Conservation (phyloP, 495 filamentous ascomycete genomes). For the Chaetomium fimeti region DNA sequence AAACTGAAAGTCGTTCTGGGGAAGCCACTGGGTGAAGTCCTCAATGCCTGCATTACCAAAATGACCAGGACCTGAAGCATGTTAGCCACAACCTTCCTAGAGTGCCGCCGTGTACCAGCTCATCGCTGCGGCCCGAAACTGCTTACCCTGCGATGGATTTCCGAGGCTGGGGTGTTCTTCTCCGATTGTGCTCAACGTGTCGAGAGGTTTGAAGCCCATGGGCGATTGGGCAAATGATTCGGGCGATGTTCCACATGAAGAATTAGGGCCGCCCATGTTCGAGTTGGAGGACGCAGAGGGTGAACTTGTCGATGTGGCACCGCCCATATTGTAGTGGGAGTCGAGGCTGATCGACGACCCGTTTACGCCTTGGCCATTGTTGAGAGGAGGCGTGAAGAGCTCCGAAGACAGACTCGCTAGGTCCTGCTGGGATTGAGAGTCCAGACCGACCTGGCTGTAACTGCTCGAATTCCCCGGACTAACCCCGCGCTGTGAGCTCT, state of each 20-base stretch:
- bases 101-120: neutral
- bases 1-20: constrained; percentile 84
- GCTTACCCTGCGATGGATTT: constrained; percentile 32
- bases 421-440: constrained; percentile 38
- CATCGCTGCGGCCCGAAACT: too few relatives aligned
- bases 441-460: constrained; percentile 28
- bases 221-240: constrained; percentile 57
- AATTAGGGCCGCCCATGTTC: constrained; percentile 53
- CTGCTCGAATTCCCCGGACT: constrained; percentile 31
- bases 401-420: constrained; percentile 37
- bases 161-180: constrained; percentile 48
- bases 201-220: constrained; percentile 58
- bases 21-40: constrained; percentile 67
- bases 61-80: constrained; percentile 36
- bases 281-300: constrained; percentile 63
- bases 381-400: constrained; percentile 37
- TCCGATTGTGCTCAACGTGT: constrained; percentile 56
- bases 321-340: constrained; percentile 47
- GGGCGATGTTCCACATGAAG: constrained; percentile 74
- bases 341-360: constrained; percentile 61
- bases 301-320: constrained; percentile 50
- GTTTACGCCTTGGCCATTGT: constrained; percentile 38
- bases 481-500: constrained; percentile 34
- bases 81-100: constrained; percentile 17
- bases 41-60: constrained; percentile 30